These are phyloP conservation scores for Hyaloperonospora brassicae DNA, from an alignment of 352 stramenopile genomes.

Conservation along the genomic window DNA sequence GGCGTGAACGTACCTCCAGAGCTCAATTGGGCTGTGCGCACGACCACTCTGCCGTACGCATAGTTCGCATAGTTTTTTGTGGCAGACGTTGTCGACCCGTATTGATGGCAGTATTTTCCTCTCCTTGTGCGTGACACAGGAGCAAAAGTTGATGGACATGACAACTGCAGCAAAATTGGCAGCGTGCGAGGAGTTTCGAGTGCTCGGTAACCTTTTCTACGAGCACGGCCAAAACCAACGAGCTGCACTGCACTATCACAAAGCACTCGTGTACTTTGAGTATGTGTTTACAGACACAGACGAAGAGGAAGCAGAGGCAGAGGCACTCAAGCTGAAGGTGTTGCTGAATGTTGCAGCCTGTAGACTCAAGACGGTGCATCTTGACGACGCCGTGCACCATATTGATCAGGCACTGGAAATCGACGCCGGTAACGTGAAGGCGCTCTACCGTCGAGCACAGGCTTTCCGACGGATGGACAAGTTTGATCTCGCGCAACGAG, in stretches of 20 bases:
- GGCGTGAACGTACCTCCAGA: slow-evolving; percentile 42
- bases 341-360: slow-evolving; percentile 73
- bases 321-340: slow-evolving; percentile 47
- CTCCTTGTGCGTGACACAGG: slow-evolving; percentile 17
- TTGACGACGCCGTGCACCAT: slow-evolving; percentile 69
- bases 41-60: slow-evolving; percentile 64
- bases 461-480: slow-evolving; percentile 58
- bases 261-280: slow-evolving; percentile 80
- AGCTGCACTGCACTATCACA: slow-evolving; percentile 76
- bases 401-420: slow-evolving; percentile 51
- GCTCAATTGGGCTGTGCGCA: slow-evolving; percentile 65
- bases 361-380: slow-evolving; percentile 60
- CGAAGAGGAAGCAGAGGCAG: slow-evolving; percentile 37
- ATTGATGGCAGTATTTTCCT: slow-evolving; percentile 12
- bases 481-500: slow-evolving; percentile 47
- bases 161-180: slow-evolving; percentile 49
- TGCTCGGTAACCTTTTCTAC: slow-evolving; percentile 70
- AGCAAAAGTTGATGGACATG: slow-evolving; percentile 87
- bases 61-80: not conserved
- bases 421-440: slow-evolving; percentile 50
- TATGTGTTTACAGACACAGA: slow-evolving; percentile 76
- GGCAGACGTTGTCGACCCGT: slow-evolving; percentile 7
- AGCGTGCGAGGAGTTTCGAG: slow-evolving; percentile 57
- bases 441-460: slow-evolving; percentile 60
- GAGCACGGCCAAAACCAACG: slow-evolving; percentile 72